Conservation (phyloP, 495 filamentous ascomycete species). For the Bombardia bombarda region DNA sequence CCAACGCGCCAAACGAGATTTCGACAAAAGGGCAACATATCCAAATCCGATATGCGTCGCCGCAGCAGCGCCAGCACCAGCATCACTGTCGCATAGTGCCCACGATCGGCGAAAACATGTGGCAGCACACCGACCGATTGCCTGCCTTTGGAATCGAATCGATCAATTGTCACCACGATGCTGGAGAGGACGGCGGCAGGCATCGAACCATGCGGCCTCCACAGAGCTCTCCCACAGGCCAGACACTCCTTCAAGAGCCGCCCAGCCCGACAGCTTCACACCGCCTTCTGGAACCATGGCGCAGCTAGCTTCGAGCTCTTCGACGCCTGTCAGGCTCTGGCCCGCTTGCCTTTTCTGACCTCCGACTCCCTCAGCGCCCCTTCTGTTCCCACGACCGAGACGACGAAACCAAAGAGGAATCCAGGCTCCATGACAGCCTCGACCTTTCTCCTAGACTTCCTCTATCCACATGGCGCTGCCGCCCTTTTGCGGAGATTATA, state of each 20-base stretch:
- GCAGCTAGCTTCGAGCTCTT: slow-evolving; percentile 49
- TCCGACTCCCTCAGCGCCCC: slow-evolving; percentile 4
- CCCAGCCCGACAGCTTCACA: slow-evolving; percentile 53
- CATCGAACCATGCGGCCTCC: slow-evolving; percentile 64
- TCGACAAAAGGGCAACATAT: too few species aligned
- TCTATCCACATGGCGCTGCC: slow-evolving; percentile 50
- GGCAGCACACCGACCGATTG: too few species aligned
- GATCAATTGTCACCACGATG: slow-evolving; percentile 55
- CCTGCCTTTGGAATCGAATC: too few species aligned
- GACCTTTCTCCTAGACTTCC: slow-evolving; percentile 50
- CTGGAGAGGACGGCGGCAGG: slow-evolving; percentile 75
- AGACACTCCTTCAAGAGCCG: slow-evolving; percentile 44
- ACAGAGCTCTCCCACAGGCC: slow-evolving; percentile 52
- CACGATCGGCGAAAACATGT: too few species aligned
- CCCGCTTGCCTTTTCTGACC: slow-evolving; percentile 13
- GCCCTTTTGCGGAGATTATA: slow-evolving; percentile 35
- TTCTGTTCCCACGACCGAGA: slow-evolving; percentile 6
- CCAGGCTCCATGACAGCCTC: slow-evolving; percentile 28
- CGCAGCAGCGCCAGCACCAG: too few species aligned
- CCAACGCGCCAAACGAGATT: too few species aligned
- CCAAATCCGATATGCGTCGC: too few species aligned
- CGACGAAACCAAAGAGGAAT: slow-evolving; percentile 10
- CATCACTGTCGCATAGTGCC: too few species aligned
- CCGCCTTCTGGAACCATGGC: slow-evolving; percentile 60
- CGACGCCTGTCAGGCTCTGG: slow-evolving; percentile 34